phyloP scores from a whole-genome alignment of 169 alveolate species.

The Plasmodium gonderi region DNA sequence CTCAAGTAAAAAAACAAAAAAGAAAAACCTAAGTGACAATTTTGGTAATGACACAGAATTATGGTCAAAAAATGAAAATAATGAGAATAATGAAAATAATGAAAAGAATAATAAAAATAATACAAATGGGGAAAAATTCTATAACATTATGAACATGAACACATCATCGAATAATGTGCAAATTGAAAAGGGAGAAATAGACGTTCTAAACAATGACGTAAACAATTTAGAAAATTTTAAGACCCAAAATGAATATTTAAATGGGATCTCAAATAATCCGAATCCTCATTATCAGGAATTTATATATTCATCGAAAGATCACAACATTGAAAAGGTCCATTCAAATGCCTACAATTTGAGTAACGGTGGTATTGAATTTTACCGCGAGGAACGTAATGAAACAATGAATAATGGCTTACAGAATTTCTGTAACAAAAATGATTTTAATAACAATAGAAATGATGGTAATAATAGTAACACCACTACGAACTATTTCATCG shows the following conservation, averaged over 20 bases:
- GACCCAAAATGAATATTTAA: not conserved
- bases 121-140: not conserved
- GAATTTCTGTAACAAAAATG: not conserved
- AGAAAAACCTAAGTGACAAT: conserved; percentile 67
- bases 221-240: not conserved
- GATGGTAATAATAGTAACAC: not conserved
- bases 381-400: not conserved
- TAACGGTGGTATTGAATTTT: not conserved
- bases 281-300: not conserved
- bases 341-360: not conserved
- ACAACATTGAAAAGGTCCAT: not conserved
- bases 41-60: conserved; percentile 60
- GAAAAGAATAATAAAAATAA: not conserved
- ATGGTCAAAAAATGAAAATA: conserved; percentile 54
- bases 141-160: not conserved
- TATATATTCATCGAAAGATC: not conserved
- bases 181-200: conserved; percentile 32
- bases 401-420: not conserved
- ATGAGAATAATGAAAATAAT: not conserved
- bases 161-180: not conserved
- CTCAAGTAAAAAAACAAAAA: conserved; percentile 27
- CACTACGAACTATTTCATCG: not conserved
- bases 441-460: not conserved
- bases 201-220: conserved; percentile 9
- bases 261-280: not conserved